A percentile compares a stretch with the other conserved stretches of the same genome.
Conservation (phyloP, 352 stramenopile genomes). For the Phytophthora syringae region DNA sequence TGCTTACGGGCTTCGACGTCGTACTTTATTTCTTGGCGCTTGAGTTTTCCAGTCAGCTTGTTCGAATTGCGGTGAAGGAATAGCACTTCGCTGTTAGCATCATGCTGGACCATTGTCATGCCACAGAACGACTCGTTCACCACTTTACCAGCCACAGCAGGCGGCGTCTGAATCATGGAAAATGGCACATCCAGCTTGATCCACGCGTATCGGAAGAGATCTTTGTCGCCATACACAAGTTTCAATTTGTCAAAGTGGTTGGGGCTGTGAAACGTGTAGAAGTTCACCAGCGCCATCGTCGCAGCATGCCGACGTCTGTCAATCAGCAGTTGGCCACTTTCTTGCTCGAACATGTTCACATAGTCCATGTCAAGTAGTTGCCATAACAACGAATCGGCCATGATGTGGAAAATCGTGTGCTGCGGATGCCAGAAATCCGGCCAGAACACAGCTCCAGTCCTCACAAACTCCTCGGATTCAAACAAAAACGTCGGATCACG, state of each 20-base stretch:
- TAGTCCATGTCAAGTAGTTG: conserved; percentile 50
- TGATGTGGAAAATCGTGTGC: conserved; percentile 70
- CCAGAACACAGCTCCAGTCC: conserved; percentile 67
- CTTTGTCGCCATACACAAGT: conserved; percentile 67
- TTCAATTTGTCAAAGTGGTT: conserved; percentile 41
- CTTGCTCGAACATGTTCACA: conserved; percentile 74
- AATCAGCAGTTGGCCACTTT: conserved; percentile 64
- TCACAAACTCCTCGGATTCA: conserved; percentile 39
- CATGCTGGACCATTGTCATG: conserved; percentile 58
- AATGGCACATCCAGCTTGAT: conserved; percentile 53
- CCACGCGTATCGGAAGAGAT: conserved; percentile 65
- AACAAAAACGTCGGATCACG: conserved; percentile 60
- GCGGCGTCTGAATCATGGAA: conserved; percentile 46
- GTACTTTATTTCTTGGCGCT: conserved; percentile 32
- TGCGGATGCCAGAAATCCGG: conserved; percentile 70
- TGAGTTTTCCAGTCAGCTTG: conserved; percentile 40
- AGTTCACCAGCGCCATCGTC: conserved; percentile 45
- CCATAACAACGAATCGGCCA: conserved; percentile 58
- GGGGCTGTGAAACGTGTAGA: conserved; percentile 47
- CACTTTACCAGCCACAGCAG: conserved; percentile 45
- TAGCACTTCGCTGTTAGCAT: conserved; percentile 37
- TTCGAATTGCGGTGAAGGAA: conserved; percentile 62
- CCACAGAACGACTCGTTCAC: conserved; percentile 51
- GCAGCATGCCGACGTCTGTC: conserved; percentile 40
- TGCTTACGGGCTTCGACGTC: conserved; percentile 27